A percentile compares a stretch with the other conserved stretches of the same genome.
Evolutionary conservation across 768 basidiomycete genomes (phyloP).

Genomic region (Boletus barrowsii): DNA sequence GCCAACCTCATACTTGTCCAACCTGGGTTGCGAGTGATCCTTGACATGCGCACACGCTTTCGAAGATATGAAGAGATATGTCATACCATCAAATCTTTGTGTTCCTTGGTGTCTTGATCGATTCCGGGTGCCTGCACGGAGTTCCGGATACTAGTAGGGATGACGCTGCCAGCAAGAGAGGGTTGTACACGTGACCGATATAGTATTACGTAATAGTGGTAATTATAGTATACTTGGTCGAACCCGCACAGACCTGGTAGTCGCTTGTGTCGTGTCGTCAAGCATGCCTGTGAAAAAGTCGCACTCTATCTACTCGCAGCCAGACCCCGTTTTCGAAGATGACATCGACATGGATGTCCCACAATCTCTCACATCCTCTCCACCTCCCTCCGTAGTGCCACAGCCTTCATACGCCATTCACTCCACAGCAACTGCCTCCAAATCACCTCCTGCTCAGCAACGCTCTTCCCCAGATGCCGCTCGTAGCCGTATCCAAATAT

Average conservation of each 20-base stretch:
- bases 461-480: slow-evolving; percentile 17
- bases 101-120: not conserved
- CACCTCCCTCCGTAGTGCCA: not conserved
- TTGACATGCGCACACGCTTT: not conserved
- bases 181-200: slow-evolving; percentile 16
- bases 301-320: slow-evolving; percentile 14
- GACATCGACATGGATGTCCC: slow-evolving; percentile 34
- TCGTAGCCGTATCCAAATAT: slow-evolving; percentile 10
- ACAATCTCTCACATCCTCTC: not conserved
- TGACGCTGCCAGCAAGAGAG: not conserved
- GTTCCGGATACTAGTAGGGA: not conserved
- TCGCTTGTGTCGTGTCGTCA: slow-evolving; percentile 14
- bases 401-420: slow-evolving; percentile 15
- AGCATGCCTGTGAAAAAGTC: slow-evolving; percentile 25
- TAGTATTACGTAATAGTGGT: not conserved
- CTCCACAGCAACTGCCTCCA: slow-evolving; percentile 9
- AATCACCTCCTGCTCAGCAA: slow-evolving; percentile 12
- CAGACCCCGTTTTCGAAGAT: slow-evolving; percentile 32
- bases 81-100: slow-evolving; percentile 9
- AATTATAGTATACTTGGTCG: not conserved
- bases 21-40: not conserved
- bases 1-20: slow-evolving; percentile 14
- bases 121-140: not conserved
- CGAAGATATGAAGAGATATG: not conserved
- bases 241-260: slow-evolving; percentile 14